Conservation (phyloP, 805 yeast species). For the Spencermartinsiella europaea region DNA sequence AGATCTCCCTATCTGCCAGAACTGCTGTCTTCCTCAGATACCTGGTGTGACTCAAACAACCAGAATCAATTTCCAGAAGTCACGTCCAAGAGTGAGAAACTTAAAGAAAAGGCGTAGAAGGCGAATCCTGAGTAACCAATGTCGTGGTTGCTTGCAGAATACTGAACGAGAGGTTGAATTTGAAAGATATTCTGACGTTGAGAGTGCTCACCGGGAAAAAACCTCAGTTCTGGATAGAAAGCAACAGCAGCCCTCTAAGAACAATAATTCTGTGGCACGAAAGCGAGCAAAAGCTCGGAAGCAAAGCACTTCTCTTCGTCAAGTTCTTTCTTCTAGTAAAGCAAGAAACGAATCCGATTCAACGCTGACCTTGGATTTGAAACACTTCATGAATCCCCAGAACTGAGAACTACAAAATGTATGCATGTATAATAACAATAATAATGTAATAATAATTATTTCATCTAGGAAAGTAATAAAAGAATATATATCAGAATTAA, state of each 20-base stretch:
- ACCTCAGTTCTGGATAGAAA: not conserved
- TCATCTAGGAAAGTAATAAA: not conserved
- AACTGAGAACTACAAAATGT: too few relatives aligned
- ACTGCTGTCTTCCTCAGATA: not conserved
- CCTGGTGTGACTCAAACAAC: not conserved
- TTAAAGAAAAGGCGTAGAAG: not conserved
- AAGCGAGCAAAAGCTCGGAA: not conserved
- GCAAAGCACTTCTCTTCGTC: not conserved
- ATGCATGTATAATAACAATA: not conserved
- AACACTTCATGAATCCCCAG: not conserved
- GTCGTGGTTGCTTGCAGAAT: not conserved
- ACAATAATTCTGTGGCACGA: not conserved
- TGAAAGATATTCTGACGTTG: not conserved
- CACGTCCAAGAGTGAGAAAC: too few relatives aligned
- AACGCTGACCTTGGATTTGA: not conserved
- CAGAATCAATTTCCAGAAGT: not conserved
- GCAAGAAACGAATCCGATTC: not conserved
- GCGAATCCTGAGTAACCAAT: not conserved
- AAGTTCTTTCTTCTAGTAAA: not conserved
- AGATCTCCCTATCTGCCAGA: not conserved
- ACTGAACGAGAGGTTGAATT: not conserved
- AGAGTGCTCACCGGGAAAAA: not conserved
- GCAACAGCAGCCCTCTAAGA: too few relatives aligned
- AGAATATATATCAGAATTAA: too few relatives aligned
- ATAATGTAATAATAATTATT: too few relatives aligned